These are phyloP conservation scores for Tylopilus plumbeoviolaceoides DNA, from an alignment of 768 basidiomycete species.

Conservation along the genomic window DNA sequence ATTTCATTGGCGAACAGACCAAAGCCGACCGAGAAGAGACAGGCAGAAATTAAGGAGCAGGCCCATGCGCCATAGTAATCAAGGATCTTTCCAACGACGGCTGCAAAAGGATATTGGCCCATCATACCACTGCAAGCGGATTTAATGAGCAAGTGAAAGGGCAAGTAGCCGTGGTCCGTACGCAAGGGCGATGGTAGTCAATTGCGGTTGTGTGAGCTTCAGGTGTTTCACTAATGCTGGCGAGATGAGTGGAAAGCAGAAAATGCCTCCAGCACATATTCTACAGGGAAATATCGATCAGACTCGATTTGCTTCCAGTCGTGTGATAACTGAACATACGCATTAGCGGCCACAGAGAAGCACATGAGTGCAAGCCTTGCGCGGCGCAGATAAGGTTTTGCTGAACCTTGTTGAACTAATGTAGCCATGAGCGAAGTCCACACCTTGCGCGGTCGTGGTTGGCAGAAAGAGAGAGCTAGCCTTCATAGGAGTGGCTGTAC, in stretches of 20 bases:
- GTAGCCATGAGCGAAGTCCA: slow-evolving; percentile 13
- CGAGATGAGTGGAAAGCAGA: slow-evolving; percentile 73
- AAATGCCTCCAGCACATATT: slow-evolving; percentile 75
- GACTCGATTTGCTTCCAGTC: background rate
- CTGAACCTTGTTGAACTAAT: background rate
- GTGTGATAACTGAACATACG: slow-evolving; percentile 42
- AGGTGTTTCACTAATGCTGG: slow-evolving; percentile 55
- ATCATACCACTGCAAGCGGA: slow-evolving; percentile 60
- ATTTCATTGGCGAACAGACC: slow-evolving; percentile 59
- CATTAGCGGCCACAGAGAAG: slow-evolving; percentile 58
- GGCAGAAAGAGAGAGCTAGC: background rate
- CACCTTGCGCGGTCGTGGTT: background rate
- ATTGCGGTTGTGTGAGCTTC: slow-evolving; percentile 69
- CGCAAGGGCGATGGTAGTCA: slow-evolving; percentile 77
- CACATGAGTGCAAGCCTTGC: slow-evolving; percentile 36
- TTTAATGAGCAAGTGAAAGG: background rate
- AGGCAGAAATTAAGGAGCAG: slow-evolving; percentile 60
- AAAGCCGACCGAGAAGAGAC: slow-evolving; percentile 58
- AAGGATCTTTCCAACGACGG: slow-evolving; percentile 62
- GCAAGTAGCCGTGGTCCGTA: slow-evolving; percentile 42
- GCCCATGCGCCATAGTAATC: slow-evolving; percentile 65
- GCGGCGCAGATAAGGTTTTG: slow-evolving; percentile 16
- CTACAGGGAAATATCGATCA: slow-evolving; percentile 31
- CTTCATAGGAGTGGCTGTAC: background rate
- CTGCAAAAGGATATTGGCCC: slow-evolving; percentile 76